Evolutionary conservation across 352 stramenopile genomes (phyloP).

Genomic region (Thalassiosira hispida): DNA sequence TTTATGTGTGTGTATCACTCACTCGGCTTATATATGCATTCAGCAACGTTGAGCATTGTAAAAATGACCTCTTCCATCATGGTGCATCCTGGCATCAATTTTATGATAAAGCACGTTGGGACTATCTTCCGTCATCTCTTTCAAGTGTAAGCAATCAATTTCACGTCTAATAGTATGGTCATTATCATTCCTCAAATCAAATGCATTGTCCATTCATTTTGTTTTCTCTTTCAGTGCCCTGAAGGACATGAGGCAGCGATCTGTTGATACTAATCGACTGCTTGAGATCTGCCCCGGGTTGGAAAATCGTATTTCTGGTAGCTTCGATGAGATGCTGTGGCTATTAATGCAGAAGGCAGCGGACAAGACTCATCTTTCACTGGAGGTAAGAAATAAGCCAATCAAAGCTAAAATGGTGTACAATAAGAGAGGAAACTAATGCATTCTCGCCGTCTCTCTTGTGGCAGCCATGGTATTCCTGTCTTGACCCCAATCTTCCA

Average conservation of each 20-base stretch:
- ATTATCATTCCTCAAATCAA: too few species aligned
- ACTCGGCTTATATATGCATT: too few species aligned
- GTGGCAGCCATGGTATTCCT: slow-evolving; percentile 66
- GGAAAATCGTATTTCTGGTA: slow-evolving; percentile 45
- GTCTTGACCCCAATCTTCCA: slow-evolving; percentile 60
- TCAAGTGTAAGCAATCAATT: slow-evolving; percentile 40
- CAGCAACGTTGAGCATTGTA: slow-evolving; percentile 35
- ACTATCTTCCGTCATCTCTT: slow-evolving; percentile 74
- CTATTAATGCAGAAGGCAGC: slow-evolving; percentile 62
- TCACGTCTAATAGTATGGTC: too few species aligned
- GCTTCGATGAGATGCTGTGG: slow-evolving; percentile 78
- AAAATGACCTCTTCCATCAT: slow-evolving; percentile 37
- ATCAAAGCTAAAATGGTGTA: too few species aligned
- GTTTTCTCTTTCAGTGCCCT: slow-evolving; percentile 39
- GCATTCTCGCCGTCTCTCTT: too few species aligned
- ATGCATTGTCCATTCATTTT: not conserved
- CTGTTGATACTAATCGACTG: slow-evolving; percentile 45
- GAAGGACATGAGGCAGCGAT: slow-evolving; percentile 58
- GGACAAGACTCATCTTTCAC: slow-evolving; percentile 51
- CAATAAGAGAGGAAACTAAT: too few species aligned
- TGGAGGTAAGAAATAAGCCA: too few species aligned
- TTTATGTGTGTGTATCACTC: not conserved
- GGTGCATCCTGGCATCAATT: slow-evolving; percentile 68
- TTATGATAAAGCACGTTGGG: slow-evolving; percentile 74
- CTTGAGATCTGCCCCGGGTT: slow-evolving; percentile 55